A percentile compares a stretch with the other conserved stretches of the same genome.
Conservation (phyloP, 2,329 filamentous ascomycete genomes). For the Fusarium sp. region DNA sequence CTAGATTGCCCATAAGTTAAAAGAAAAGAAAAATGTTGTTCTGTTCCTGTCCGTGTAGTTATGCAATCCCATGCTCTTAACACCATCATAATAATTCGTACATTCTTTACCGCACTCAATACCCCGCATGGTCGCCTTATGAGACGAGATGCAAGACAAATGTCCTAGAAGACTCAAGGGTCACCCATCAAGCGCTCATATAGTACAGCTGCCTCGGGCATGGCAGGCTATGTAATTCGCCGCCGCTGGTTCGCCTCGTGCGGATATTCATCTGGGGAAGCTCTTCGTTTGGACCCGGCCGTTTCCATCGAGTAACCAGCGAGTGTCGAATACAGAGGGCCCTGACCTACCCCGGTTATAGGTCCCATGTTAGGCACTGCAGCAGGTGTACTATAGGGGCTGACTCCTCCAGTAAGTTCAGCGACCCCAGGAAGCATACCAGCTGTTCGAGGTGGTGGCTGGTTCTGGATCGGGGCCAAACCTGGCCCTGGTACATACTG, state of each 20-base stretch:
- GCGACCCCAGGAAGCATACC: slow-evolving; percentile 67
- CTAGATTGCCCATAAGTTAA: neutral
- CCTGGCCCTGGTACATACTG: slow-evolving; percentile 51
- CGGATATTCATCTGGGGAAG: slow-evolving; percentile 55
- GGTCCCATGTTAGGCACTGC: slow-evolving; percentile 46
- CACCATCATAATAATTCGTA: slow-evolving; percentile 15
- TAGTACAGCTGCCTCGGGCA: neutral
- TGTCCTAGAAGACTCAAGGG: slow-evolving; percentile 18
- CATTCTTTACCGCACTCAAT: slow-evolving; percentile 8
- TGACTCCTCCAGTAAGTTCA: slow-evolving; percentile 71
- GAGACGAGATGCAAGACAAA: slow-evolving; percentile 8
- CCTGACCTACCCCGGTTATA: slow-evolving; percentile 49
- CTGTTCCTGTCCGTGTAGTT: slow-evolving; percentile 14
- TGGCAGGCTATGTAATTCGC: slow-evolving; percentile 42
- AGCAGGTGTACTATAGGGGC: slow-evolving; percentile 65
- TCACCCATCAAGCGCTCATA: slow-evolving; percentile 25
- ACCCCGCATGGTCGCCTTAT: slow-evolving; percentile 6
- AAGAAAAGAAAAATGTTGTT: neutral
- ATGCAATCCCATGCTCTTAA: slow-evolving; percentile 4
- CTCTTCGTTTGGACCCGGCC: slow-evolving; percentile 60
- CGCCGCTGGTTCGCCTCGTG: slow-evolving; percentile 58
- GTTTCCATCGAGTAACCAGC: slow-evolving; percentile 50
- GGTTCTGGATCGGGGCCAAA: slow-evolving; percentile 63
- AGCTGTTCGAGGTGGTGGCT: slow-evolving; percentile 50
- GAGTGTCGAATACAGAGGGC: slow-evolving; percentile 47